Evolutionary conservation across 2,329 filamentous ascomycete genomes (phyloP), one percentile per base, ranked within the genome.

Genomic region (Sclerotinia nivalis): DNA sequence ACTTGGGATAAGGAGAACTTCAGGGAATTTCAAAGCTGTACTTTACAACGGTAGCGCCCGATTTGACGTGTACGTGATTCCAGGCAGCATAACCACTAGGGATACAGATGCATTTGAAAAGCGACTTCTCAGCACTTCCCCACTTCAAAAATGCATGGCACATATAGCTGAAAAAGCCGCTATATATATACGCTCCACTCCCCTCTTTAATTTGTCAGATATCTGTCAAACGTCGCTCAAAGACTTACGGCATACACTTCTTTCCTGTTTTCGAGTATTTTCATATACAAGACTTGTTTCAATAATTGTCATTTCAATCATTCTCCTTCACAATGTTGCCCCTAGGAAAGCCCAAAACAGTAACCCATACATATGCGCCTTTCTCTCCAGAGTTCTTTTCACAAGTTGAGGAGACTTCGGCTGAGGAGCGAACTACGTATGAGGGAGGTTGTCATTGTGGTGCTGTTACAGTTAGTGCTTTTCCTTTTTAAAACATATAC

Each of bases 401-500:
- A 10, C 50, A 25, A 5, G 73, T 72, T 2, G 71, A 73, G 34
- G 66, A 71, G n/a, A 73, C 73, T 43, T 69, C 69, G 1, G 52
- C 61, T 45, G 62, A 62, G 20, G 61, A 75, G 40, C 66, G 69
- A 7, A 70, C 70, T 28, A 83, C 82, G 20, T 85, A 87, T 76
- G 82, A 85, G 22, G 85, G 83, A 76, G 86, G 83, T 77, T 88
- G 85, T 79, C 85, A 87, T 76, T 88, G 86, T 77, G 82, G 80
- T 22, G 80, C 82, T 66, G 84, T 85, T 72, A 25, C 66, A 25
- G 66, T 69, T 50, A 49, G 64, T 64, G 12, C 34, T 12, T 34
- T 34, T 68, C 18, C 7, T 66, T n/a, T 31, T 18, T n/a, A 10
- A n/a, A 45, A 22, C 13, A 20, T 9, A 31, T n/a, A n/a, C 20